Base-by-base conservation (phyloP, 2,329 filamentous ascomycete species). In the Alternaria atra region DNA sequence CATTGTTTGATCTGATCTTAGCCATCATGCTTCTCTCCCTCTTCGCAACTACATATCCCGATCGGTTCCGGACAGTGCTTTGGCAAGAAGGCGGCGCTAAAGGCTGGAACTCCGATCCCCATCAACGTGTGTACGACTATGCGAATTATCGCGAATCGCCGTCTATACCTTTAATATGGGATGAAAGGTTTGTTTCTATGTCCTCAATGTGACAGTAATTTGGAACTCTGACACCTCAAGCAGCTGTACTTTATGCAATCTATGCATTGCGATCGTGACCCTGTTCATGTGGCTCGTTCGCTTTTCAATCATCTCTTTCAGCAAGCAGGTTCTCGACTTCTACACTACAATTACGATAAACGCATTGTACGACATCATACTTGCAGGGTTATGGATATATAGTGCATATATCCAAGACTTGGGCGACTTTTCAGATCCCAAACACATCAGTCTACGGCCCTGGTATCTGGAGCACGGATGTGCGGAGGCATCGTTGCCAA, bases 21-120 rank as follows among this genome's bases (percentile, higher is more conserved):
- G 54, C 57, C 13, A 40, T 63, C 4, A 37, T 39, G 17, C 57
- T 69, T 25, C 27, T 66, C 25, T 43, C 54, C 13, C 29, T 68
- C 10, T 66, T 63, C 15, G 56, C 59, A 12, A 58, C 37, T 13
- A 34, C 61, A 40, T 69, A 63, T 9, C 58, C 59, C 8, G 57
- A 58, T 50, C 51, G 34, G 17, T 63, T 47, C 25, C 63, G 61
- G 17, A 61, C 57, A 10, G 17, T 46, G 17, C 35, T 66, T 12
- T 67, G 63, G 66, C 52, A 55, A 32, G 57, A 61, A 12, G 58
- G 68, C 25, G 63, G 66, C 0, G 58, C n/a, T 10, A 57, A 63
- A 48, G 64, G 63, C 39, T 70, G 62, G 65, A 67, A 68, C 17
- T 71, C 68, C 2, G 61, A 66, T 48, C 65, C 65, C n/a, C 55